These are phyloP conservation scores for Echria macrotheca DNA, from an alignment of 495 filamentous ascomycete genomes.

Conservation along the genomic window DNA sequence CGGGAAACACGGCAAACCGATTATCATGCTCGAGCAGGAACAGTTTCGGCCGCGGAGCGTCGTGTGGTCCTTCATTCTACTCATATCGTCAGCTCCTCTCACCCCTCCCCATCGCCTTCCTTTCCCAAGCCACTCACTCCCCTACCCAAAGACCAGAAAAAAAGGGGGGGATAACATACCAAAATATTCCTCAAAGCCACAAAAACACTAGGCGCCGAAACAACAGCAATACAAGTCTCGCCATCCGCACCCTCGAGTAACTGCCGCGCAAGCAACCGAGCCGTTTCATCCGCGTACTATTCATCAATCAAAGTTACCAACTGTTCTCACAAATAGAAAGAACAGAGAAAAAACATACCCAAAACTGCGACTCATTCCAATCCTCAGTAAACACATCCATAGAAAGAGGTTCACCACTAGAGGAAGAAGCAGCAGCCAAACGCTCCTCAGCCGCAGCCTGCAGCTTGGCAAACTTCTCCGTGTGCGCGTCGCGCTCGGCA, in stretches of 20 bases:
- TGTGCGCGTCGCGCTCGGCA: constrained; percentile 56
- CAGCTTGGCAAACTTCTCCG: constrained; percentile 58
- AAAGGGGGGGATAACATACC: constrained; percentile 34
- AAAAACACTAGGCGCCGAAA: constrained; percentile 74
- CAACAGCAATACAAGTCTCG: constrained; percentile 55
- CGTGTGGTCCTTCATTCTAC: constrained; percentile 11
- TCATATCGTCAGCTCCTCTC: too few relatives aligned
- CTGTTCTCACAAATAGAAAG: too few relatives aligned
- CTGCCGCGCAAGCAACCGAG: constrained; percentile 52
- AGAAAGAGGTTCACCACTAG: constrained; percentile 42
- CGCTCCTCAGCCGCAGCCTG: constrained; percentile 45
- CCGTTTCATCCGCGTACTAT: constrained; percentile 69
- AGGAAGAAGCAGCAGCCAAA: constrained; percentile 21
- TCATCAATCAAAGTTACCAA: neutral
- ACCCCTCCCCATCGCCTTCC: too few relatives aligned
- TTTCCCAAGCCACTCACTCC: too few relatives aligned
- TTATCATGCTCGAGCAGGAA: constrained; percentile 65
- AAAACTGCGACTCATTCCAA: constrained; percentile 79
- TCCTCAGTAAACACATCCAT: constrained; percentile 75
- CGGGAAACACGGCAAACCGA: constrained; percentile 63
- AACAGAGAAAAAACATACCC: constrained; percentile 42
- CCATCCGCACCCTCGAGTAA: constrained; percentile 52
- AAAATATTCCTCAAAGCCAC: constrained; percentile 64
- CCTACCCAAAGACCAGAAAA: neutral
- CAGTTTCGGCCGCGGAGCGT: constrained; percentile 44